These are phyloP conservation scores for Yarrowia sp. DNA, from an alignment of 805 yeast species.

Conservation along the genomic window DNA sequence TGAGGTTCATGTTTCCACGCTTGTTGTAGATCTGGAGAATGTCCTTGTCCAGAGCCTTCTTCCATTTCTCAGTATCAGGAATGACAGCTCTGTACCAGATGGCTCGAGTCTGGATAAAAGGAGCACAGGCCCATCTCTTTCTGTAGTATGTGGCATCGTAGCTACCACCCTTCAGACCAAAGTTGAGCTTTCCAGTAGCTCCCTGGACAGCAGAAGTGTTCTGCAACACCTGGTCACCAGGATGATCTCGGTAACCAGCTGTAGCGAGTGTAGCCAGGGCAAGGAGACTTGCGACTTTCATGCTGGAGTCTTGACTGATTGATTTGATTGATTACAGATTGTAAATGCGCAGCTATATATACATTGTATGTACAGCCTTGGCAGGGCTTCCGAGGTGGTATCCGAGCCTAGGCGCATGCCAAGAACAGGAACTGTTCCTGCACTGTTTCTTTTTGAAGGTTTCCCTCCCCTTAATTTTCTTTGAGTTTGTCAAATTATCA, in stretches of 20 bases:
- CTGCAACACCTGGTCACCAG: not conserved
- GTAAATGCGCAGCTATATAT: too few species aligned
- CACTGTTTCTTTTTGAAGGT: too few species aligned
- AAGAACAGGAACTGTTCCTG: too few species aligned
- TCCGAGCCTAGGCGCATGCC: too few species aligned
- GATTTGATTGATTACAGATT: not conserved
- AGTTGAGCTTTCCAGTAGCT: not conserved
- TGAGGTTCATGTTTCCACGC: not conserved
- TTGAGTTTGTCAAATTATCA: not conserved
- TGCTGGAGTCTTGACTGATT: not conserved
- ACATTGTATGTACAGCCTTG: too few species aligned
- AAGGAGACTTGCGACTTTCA: not conserved
- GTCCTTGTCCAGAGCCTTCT: not conserved
- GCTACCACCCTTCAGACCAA: slow-evolving; percentile 52
- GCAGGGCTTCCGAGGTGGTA: too few species aligned
- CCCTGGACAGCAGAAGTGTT: not conserved
- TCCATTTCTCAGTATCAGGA: not conserved
- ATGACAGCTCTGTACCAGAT: not conserved
- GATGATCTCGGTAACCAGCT: not conserved
- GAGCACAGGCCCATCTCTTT: slow-evolving; percentile 28
- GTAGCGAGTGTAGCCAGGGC: not conserved
- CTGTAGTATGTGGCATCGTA: slow-evolving; percentile 44
- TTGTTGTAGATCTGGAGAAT: not conserved
- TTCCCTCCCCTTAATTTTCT: too few species aligned
- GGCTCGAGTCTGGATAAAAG: not conserved